Base-by-base conservation (phyloP, 1,284 basidiomycete species). In the Trichosporon faecale region DNA sequence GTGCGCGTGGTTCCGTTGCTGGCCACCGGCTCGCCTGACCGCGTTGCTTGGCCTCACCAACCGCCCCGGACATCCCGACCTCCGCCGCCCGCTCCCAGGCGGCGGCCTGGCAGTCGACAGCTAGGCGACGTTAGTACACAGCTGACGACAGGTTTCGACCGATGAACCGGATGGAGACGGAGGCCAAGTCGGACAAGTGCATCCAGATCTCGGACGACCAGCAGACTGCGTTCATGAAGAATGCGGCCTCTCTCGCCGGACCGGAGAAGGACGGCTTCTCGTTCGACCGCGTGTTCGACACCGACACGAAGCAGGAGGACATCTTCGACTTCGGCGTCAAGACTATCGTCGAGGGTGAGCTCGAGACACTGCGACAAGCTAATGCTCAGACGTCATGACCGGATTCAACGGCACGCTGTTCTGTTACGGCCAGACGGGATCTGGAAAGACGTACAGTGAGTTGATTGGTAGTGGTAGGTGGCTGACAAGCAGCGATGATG, bases 241-340 rank as follows among this genome's bases (percentile, higher is more conserved):
- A 89, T 63, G 86, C 89, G 25, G 86, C 70, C 18, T 65, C 70
- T 68, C 68, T 73, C 77, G 84, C 82, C 67, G 80, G 84, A 44
- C 82, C 83, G 5, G 85, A 85, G 73, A 80, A 81, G 73, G 84
- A 80, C 68, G 81, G 95, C 46, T 99, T 99, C 86, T 94, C 93
- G 33, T 98, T 98, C 79, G 97, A 99, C 84, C 88, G 94, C 72
- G 95, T 98, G 37, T 99, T 99, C 80, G 91, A 94, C 71, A 95
- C 97, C 88, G 89, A 88, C 63, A 94, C 95, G 31, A 88, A 89
- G 83, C 97, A 99, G 84, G 86, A 90, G 67, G 94, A 99, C 81
- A 95, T 99, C 65, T 99, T 99, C 81, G 95, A 99, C 83, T 99
- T 96, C 84, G 96, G 97, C 73, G 93, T 99, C 71, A 98, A 95